Base-by-base conservation (phyloP, 306 rosid genomes). In the Glycine soja region DNA sequence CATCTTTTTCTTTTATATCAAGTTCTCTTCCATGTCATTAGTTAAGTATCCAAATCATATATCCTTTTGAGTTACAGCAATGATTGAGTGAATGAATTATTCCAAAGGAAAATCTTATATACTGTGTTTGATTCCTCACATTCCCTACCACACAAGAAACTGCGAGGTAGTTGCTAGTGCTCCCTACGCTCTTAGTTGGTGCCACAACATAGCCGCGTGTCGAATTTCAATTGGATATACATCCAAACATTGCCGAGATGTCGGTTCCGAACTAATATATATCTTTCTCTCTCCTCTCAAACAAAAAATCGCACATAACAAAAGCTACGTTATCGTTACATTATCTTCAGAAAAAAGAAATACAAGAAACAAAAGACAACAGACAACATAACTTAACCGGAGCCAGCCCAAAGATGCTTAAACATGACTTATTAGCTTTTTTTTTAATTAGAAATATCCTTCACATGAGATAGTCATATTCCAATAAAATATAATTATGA, bases 161-260 rank as follows among this genome's bases (percentile, higher is more conserved):
- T 63, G 62, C 72, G 80, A 47, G 72, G 72, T 76, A 76, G 80
- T 62, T 76, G 80, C 80, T 43, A 2, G 8, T 4, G 70, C 48
- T 36, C 1, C 0, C 53, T 32, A 13, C 52, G 14, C 64, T 3
- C 56, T 2, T n/a, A 6, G 75, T 77, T 24, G 81, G 81, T 38
- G 63, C 43, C 3, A 77, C 50, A 38, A n/a, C 52, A 30, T 5
- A 0, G 0, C 6, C 12, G 58, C 72, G 53, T 70, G 83, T 79
- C 72, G 0, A 32, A 4, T 3, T 70, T 2, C 19, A 4, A 30
- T 48, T 79, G 64, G 71, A 4, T 48, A 2, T 19, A 15, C 59
- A 4, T 7, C 63, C 52, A 46, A 16, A 57, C 50, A 45, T 11
- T 12, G 30, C n/a, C 30, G 6, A 18, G 3, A 3, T 46, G 79